A percentile compares a stretch with the other conserved stretches of the same genome.
These are phyloP conservation scores for Oryza meridionalis DNA, from an alignment of 176 grass and related monocot species.

Conservation along the genomic window DNA sequence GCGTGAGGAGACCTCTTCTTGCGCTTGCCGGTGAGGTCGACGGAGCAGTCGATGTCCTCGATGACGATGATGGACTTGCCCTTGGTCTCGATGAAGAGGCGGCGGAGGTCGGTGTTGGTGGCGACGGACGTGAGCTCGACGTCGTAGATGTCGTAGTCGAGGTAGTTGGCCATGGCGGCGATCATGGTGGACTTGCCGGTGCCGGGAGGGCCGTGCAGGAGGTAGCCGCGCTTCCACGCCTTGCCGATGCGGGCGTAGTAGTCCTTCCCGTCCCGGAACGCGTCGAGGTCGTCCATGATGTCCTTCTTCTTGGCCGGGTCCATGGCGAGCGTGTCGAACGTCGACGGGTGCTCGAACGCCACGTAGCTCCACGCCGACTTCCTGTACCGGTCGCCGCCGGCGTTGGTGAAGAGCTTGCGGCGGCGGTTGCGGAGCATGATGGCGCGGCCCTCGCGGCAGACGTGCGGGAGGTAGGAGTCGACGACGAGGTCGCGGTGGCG, in stretches of 20 bases:
- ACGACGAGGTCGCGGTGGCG: slow-evolving; percentile 40
- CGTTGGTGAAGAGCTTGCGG: slow-evolving; percentile 54
- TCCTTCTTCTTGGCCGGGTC: slow-evolving; percentile 32
- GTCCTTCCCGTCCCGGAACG: slow-evolving; percentile 4
- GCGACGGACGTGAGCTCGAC: slow-evolving; percentile 44
- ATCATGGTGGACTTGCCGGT: slow-evolving; percentile 57
- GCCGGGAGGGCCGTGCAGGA: slow-evolving; percentile 41
- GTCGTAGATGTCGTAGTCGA: slow-evolving; percentile 53
- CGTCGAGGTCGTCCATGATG: slow-evolving; percentile 39
- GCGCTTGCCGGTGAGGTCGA: slow-evolving; percentile 63
- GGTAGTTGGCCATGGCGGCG: slow-evolving; percentile 54
- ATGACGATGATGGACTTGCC: slow-evolving; percentile 73
- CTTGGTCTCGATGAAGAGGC: slow-evolving; percentile 54
- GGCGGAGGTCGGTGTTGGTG: slow-evolving; percentile 53
- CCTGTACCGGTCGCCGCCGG: background rate
- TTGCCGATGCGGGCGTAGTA: slow-evolving; percentile 41
- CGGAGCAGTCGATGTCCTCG: slow-evolving; percentile 84
- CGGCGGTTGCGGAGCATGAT: slow-evolving; percentile 26
- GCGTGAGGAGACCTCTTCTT: background rate
- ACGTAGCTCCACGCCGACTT: slow-evolving; percentile 36
- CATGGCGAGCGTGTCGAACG: slow-evolving; percentile 47
- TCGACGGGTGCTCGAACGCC: slow-evolving; percentile 49
- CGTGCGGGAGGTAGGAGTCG: slow-evolving; percentile 32
- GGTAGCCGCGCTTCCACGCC: slow-evolving; percentile 57
- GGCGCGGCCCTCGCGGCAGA: slow-evolving; percentile 29